A percentile compares a stretch with the other conserved stretches of the same genome.
Evolutionary conservation across 2,329 filamentous ascomycete species (phyloP).

Genomic region (Colletotrichum karsti): DNA sequence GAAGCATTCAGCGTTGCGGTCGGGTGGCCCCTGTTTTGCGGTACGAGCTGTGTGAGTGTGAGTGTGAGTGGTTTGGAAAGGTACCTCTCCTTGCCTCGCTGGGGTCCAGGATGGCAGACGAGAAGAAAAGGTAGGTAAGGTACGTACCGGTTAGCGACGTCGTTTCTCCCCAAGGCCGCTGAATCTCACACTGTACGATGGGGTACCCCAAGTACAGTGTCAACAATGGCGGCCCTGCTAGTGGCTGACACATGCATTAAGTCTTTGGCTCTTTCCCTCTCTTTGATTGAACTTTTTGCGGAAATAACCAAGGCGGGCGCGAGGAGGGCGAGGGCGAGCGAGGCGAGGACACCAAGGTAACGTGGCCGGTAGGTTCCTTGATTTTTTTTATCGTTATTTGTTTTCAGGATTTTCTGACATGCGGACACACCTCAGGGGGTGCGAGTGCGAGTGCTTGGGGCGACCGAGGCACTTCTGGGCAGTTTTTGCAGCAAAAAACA

Average conservation of each 20-base stretch:
- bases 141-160: constrained; percentile 2
- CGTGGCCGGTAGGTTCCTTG: constrained; percentile 26
- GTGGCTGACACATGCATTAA: constrained; percentile 25
- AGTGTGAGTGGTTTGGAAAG: neutral
- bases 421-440: constrained; percentile 14
- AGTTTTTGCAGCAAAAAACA: constrained; percentile 21
- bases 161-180: neutral
- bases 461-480: neutral
- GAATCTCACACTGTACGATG: neutral
- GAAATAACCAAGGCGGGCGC: constrained; percentile 22
- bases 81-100: neutral
- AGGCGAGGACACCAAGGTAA: constrained; percentile 6
- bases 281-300: constrained; percentile 9
- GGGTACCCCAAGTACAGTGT: neutral
- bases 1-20: neutral
- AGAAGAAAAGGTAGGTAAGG: neutral
- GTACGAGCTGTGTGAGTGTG: neutral
- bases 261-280: neutral
- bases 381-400: constrained; percentile 3
- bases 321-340: neutral
- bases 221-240: neutral
- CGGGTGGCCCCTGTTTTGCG: constrained; percentile 1
- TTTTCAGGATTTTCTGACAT: neutral
- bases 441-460: neutral
- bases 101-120: neutral